Percentiles rank a stretch among this genome's conserved stretches.
Evolutionary conservation across 331 rosid species (phyloP).

Genomic region (Malus hybrid): DNA sequence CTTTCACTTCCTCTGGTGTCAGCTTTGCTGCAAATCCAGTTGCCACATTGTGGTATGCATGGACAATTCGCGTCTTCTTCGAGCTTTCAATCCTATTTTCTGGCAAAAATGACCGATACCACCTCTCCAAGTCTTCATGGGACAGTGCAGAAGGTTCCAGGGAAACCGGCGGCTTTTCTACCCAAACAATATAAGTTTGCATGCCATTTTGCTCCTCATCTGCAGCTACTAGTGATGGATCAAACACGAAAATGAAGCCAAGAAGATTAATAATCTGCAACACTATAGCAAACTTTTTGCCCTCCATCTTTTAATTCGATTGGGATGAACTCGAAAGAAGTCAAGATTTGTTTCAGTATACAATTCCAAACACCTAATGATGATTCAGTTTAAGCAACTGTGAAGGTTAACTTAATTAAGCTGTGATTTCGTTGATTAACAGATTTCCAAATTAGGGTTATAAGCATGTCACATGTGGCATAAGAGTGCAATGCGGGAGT

Average conservation of each 20-base stretch:
- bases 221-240: not conserved
- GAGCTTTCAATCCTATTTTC: not conserved
- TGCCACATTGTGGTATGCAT: slow-evolving; percentile 33
- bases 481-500: not conserved
- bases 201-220: slow-evolving; percentile 10
- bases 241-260: not conserved
- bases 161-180: slow-evolving; percentile 22
- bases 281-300: not conserved
- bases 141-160: not conserved
- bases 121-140: slow-evolving; percentile 15
- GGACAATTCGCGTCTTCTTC: slow-evolving; percentile 13
- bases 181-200: slow-evolving; percentile 43
- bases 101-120: slow-evolving; percentile 28
- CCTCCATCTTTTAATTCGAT: too few relatives aligned
- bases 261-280: not conserved
- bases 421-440: not conserved
- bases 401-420: not conserved
- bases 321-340: not conserved
- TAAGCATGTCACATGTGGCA: not conserved
- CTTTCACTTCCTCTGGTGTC: slow-evolving; percentile 42
- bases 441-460: not conserved
- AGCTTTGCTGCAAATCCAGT: slow-evolving; percentile 53
- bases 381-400: not conserved
- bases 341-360: too few relatives aligned
- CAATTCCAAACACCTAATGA: too few relatives aligned